Evolutionary conservation across 176 grass and related monocot genomes (phyloP), one percentile per base, ranked within the genome.

Genomic region (Rhynchospora tenuis): DNA sequence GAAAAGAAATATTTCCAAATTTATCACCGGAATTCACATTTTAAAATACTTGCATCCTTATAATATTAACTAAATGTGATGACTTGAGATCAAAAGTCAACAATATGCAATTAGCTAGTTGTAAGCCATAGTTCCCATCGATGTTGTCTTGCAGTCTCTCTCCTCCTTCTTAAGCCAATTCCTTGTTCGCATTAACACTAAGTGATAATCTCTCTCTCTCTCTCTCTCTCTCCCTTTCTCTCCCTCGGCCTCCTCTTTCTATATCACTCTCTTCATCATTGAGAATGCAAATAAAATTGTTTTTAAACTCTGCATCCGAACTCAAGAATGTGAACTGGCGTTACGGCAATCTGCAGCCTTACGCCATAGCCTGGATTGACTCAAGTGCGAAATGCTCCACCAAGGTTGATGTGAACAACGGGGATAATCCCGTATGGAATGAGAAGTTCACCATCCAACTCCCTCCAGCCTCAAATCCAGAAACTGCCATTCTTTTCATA

Each of bases 301-400:
- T 84, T 45, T 33, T 94, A 44, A 59, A 19, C 0, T 91, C 92
- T 1, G 92, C 89, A 14, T 78, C 78, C 1, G 78, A 94, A 31
- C 83, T 94, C 9, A 91, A 94, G 85, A 91, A 94, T 77, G 86
- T 94, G 27, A 94, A 91, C 89, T 94, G 92, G 92, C 87, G 85
- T 10, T 20, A 84, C 65, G 89, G 92, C 74, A 68, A 80, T 1
- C 87, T 94, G 27, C 74, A 86, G 15, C 74, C 92, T 6, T 94
- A 94, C 61, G 89, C 70, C 13, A 85, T 94, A 1, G 28, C 80
- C 59, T 94, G 87, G 92, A 29, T 94, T 31, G 86, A 94, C 63
- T 66, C 42, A 9, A 79, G 82, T 50, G 13, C 70, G 59, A 94
- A 86, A 85, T 75, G 78, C 85, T 91, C 91, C 82, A 84, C 91